Evolutionary conservation across 805 yeast species (phyloP), one percentile per base, ranked within the genome.

Genomic region (Wickerhamomyces hampshirensis): DNA sequence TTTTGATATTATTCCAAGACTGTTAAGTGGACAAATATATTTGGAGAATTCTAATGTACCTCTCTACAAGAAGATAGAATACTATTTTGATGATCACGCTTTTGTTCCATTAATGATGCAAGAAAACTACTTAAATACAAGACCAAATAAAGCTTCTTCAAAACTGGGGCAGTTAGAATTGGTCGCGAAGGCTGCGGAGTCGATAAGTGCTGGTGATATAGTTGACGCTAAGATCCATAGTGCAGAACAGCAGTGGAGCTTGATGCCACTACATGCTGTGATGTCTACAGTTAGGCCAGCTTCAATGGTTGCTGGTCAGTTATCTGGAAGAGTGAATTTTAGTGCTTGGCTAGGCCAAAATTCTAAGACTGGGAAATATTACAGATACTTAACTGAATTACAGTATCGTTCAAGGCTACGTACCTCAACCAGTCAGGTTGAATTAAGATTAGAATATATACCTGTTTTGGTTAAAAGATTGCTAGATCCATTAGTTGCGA

Each of bases 31-130:
- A 0, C 71, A 73, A 16, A 68, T 75, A 12, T 84, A 78, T 58
- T 66, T 77, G 38, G 72, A 66, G 14, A 63, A 61, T 47, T 63
- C 74, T 3, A 60, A 63, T n/a, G 70, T 73, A 39, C 68, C 79
- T 3, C 58, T 91, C 44, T 83, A 80, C 58, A 95, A 87, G 44
- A 84, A 87, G 55, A 80, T 91, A 52, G 91, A 84, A 50, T 69
- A 87, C 35, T 93, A 88, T 56, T 93, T 93, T 66, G 88, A 87
- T 59, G 98, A 93, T 60, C 84, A 86, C 61, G 96, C 88, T 55
- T 83, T 93, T 56, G 80, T 95, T 2, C 98, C 98, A 5, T 68
- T 91, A 43, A 91, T 93, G 98, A 75, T 93, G 35, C 97, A 91
- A 55, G 98, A 93, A 58, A 93, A 93, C 62, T 93, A 93, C 56